Conservation (phyloP, 2,329 filamentous ascomycete species). For the Ophiostoma himal-ulmi region DNA sequence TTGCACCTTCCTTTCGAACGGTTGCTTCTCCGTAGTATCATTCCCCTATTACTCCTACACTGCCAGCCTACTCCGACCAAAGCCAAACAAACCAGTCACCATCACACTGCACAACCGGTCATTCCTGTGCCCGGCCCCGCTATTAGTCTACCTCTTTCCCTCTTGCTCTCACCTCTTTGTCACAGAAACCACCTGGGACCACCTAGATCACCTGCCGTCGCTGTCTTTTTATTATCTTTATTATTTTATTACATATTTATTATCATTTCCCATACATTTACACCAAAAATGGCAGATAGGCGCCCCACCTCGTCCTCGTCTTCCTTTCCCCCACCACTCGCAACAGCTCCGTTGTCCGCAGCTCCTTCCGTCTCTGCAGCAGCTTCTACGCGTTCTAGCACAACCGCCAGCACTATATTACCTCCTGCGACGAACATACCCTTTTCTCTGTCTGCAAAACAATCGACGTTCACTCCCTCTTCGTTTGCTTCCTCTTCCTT, state of each 20-base stretch:
- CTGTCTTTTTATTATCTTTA: not conserved
- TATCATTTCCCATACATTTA: not conserved
- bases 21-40: not conserved
- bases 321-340: conserved; percentile 20
- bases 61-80: not conserved
- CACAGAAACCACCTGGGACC: conserved; percentile 2
- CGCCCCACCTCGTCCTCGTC: conserved; percentile 23
- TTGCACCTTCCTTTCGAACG: conserved; percentile 1
- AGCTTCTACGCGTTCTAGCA: not conserved
- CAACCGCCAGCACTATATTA: not conserved
- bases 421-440: not conserved
- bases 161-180: not conserved
- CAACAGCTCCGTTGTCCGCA: conserved; percentile 13
- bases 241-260: not conserved
- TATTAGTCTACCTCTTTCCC: not conserved
- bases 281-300: conserved; percentile 16
- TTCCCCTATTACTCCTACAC: not conserved
- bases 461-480: conserved; percentile 5
- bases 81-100: not conserved
- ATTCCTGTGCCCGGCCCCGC: not conserved
- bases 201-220: not conserved
- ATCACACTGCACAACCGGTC: not conserved
- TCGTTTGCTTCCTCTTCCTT: conserved; percentile 15
- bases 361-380: conserved; percentile 18
- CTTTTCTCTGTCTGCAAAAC: conserved; percentile 14